Percentiles rank a stretch among this genome's conserved stretches.
These are phyloP conservation scores for Paecilomyces sp. DNA, from an alignment of 2,329 filamentous ascomycete species.

Conservation along the genomic window DNA sequence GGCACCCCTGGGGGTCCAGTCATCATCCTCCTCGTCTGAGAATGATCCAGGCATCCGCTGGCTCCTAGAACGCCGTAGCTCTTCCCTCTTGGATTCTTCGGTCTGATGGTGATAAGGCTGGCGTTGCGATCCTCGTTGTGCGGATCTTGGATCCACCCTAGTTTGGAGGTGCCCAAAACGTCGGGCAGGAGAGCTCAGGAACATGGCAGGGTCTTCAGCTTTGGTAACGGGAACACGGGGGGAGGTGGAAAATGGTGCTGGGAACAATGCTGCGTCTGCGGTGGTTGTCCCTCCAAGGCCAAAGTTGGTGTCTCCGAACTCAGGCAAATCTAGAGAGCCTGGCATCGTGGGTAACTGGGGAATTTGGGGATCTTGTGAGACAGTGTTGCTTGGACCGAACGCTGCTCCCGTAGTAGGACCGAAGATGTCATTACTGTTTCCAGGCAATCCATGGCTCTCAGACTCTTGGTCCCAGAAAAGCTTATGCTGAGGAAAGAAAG, in stretches of 20 bases:
- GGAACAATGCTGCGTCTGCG: conserved; percentile 32
- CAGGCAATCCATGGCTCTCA: conserved; percentile 15
- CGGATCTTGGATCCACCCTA: conserved; percentile 19
- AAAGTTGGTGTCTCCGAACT: conserved; percentile 20
- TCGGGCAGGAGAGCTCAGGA: conserved; percentile 42
- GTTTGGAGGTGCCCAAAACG: conserved; percentile 36
- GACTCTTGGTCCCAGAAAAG: conserved; percentile 43
- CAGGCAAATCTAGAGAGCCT: conserved; percentile 24
- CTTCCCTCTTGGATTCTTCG: conserved; percentile 40
- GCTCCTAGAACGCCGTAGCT: conserved; percentile 27
- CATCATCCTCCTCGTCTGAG: conserved; percentile 25
- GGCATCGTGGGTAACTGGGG: conserved; percentile 30
- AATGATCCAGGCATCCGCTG: conserved; percentile 18
- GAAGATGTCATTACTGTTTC: conserved; percentile 14
- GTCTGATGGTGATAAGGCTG: conserved; percentile 45
- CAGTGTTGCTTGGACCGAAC: conserved; percentile 12
- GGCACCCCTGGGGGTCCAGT: conserved; percentile 23
- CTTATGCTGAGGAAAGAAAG: conserved; percentile 48
- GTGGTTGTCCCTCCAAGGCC: conserved; percentile 20
- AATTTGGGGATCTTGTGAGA: conserved; percentile 17
- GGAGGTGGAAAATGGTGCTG: conserved; percentile 39
- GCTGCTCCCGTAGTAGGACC: conserved; percentile 9
- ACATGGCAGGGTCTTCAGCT: conserved; percentile 40
- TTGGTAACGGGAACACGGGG: conserved; percentile 32
- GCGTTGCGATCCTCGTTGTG: conserved; percentile 18